phyloP scores from a whole-genome alignment of 352 stramenopile genomes.

The Globisporangium cylindrosporum region DNA sequence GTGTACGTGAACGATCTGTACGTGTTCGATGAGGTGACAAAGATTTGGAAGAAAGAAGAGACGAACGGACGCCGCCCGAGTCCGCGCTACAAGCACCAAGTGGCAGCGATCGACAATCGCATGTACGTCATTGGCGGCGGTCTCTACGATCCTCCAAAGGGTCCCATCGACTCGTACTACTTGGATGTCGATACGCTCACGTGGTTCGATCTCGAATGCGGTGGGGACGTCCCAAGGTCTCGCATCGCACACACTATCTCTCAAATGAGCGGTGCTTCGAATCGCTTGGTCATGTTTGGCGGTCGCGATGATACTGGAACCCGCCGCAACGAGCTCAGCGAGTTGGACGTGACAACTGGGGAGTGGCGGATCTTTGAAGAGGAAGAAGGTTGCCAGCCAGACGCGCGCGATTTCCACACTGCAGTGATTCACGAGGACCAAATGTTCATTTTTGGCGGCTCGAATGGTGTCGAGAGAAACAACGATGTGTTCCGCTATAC shows the following conservation, averaged over 20 bases:
- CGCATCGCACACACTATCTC: conserved; percentile 79
- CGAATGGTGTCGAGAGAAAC: conserved; percentile 80
- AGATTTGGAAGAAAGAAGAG: conserved; percentile 70
- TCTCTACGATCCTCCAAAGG: conserved; percentile 79
- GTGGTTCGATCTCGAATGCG: conserved; percentile 61
- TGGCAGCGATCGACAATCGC: conserved; percentile 55
- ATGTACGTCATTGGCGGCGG: conserved; percentile 83
- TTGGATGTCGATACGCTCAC: conserved; percentile 70
- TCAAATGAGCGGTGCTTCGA: conserved; percentile 41
- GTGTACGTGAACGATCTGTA: conserved; percentile 86
- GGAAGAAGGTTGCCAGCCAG: conserved; percentile 59
- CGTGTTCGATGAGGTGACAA: conserved; percentile 72
- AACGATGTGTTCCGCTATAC: conserved; percentile 78
- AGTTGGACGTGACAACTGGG: conserved; percentile 57
- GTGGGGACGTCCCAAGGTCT: conserved; percentile 62
- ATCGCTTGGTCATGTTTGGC: conserved; percentile 75
- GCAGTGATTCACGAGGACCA: conserved; percentile 67
- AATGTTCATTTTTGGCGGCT: conserved; percentile 83
- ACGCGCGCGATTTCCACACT: conserved; percentile 81
- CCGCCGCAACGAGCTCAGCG: conserved; percentile 68
- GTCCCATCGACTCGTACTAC: conserved; percentile 75
- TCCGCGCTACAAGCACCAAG: conserved; percentile 83
- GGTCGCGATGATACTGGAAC: conserved; percentile 68
- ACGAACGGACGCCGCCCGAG: conserved; percentile 59
- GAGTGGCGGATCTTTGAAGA: conserved; percentile 64